phyloP scores from a whole-genome alignment of 2,329 filamentous ascomycete species.

The Botryotinia calthae region DNA sequence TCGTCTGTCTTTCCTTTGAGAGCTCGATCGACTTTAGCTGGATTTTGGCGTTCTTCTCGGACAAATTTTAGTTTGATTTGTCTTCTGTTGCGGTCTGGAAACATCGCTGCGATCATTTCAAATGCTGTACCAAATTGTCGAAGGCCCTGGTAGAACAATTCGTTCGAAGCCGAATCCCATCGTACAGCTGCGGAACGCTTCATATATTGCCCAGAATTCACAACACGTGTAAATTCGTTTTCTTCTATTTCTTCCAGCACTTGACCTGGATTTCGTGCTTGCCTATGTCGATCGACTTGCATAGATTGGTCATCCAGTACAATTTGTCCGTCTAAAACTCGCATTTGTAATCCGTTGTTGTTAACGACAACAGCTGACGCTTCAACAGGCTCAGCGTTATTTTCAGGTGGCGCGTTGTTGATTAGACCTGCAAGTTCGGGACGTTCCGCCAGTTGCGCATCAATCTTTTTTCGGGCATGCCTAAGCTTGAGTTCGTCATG shows the following conservation, averaged over 20 bases:
- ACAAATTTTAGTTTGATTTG: slow-evolving; percentile 82
- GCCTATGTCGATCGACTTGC: slow-evolving; percentile 65
- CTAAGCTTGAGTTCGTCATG: slow-evolving; percentile 71
- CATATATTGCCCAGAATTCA: slow-evolving; percentile 67
- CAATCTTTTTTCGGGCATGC: slow-evolving; percentile 48
- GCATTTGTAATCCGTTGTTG: slow-evolving; percentile 28
- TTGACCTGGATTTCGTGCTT: slow-evolving; percentile 53
- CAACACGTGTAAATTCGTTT: slow-evolving; percentile 71
- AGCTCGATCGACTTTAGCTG: slow-evolving; percentile 60
- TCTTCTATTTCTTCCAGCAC: slow-evolving; percentile 64
- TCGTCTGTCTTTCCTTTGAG: slow-evolving; percentile 59
- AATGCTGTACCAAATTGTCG: slow-evolving; percentile 81
- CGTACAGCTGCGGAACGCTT: slow-evolving; percentile 62
- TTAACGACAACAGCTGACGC: slow-evolving; percentile 11
- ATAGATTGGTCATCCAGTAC: slow-evolving; percentile 67
- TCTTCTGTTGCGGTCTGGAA: slow-evolving; percentile 66
- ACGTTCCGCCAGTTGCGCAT: slow-evolving; percentile 34
- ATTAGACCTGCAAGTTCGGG: slow-evolving; percentile 28
- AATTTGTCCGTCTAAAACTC: slow-evolving; percentile 56
- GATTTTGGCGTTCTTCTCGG: slow-evolving; percentile 69
- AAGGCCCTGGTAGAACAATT: slow-evolving; percentile 72
- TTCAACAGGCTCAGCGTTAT: slow-evolving; percentile 14
- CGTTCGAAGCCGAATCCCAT: slow-evolving; percentile 71
- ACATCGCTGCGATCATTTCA: slow-evolving; percentile 73
- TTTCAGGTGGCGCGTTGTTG: slow-evolving; percentile 8